A percentile compares a stretch with the other conserved stretches of the same genome.
phyloP scores from a whole-genome alignment of 495 filamentous ascomycete species.

The Usnea hakonensis region DNA sequence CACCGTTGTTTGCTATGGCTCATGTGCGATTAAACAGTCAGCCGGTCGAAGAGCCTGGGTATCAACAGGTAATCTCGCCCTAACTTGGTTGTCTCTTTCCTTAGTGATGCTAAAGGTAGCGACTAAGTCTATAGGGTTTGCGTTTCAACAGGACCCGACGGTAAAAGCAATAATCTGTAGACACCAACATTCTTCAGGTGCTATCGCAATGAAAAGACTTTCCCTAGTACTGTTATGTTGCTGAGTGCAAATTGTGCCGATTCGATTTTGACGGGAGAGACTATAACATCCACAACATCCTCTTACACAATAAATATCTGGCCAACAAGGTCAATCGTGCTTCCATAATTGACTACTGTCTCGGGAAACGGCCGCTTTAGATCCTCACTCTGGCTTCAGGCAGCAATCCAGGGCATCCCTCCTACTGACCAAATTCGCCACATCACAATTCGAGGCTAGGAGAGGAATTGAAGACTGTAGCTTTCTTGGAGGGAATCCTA shows the following conservation, averaged over 20 bases:
- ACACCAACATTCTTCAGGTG: background rate
- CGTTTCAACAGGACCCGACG: background rate
- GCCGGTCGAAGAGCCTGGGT: background rate
- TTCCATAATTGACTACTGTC: background rate
- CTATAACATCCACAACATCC: background rate
- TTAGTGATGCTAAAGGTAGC: background rate
- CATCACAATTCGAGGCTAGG: background rate
- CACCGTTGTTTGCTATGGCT: background rate
- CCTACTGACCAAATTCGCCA: background rate
- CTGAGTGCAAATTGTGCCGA: background rate
- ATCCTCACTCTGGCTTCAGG: background rate
- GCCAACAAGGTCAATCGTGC: background rate
- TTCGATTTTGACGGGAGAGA: background rate
- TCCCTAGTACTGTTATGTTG: background rate
- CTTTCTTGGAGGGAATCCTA: no score
- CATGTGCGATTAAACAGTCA: background rate
- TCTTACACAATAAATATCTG: background rate
- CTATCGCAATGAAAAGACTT: background rate
- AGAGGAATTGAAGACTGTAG: no score
- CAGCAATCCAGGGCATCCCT: background rate
- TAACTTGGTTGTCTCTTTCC: background rate
- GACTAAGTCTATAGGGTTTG: background rate
- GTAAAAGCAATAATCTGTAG: background rate
- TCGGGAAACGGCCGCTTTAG: background rate
- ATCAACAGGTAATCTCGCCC: background rate